Evolutionary conservation across 371 early-diverging fungal species (phyloP), one percentile per base, ranked within the genome.

Genomic region (Haplosporangium sp.): DNA sequence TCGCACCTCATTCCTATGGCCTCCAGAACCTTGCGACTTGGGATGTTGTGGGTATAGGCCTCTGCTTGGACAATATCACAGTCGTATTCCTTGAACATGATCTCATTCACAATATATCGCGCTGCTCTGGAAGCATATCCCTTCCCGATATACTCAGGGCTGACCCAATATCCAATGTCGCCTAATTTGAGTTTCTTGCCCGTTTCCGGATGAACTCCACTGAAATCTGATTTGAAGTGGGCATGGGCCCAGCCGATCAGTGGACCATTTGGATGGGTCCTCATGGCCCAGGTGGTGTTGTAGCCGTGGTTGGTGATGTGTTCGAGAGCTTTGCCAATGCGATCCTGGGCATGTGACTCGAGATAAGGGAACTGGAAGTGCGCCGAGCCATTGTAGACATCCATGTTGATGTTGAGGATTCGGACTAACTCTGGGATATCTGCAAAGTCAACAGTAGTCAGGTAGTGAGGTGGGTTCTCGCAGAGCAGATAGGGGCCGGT

Each of bases 231-330:
- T 18, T 40, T 37, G 2, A 67, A 52, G 45, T 67, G 42, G 9
- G 53, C n/a, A 37, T 71, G 72, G 48, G 72, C 43, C 77, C 77
- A 77, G 37, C 77, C 77, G 4, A 77, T 77, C 20, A 77, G n/a
- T 9, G 72, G 77, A 6, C 77, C 77, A 0, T 71, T 50, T 0
- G 64, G 77, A 0, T 62, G 53, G 10, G 68, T 64, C 8, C 77
- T 67, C 77, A 77, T 67, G 36, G 72, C 77, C 77, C 71, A 77
- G 41, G 60, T 67, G 36, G 57, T 77, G 45, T 71, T 77, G 40
- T 51, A 53, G 16, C 72, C 67, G 5, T 13, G 23, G 6, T 55
- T 45, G 40, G 59, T 46, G 57, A 52, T 54, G 29, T 64, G 20
- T 0, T 20, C 53, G 23, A 51, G 21, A 0, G 65, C 58, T 12